phyloP scores from a whole-genome alignment of 148 eudicot species.

The Hydrangea macrophylla region DNA sequence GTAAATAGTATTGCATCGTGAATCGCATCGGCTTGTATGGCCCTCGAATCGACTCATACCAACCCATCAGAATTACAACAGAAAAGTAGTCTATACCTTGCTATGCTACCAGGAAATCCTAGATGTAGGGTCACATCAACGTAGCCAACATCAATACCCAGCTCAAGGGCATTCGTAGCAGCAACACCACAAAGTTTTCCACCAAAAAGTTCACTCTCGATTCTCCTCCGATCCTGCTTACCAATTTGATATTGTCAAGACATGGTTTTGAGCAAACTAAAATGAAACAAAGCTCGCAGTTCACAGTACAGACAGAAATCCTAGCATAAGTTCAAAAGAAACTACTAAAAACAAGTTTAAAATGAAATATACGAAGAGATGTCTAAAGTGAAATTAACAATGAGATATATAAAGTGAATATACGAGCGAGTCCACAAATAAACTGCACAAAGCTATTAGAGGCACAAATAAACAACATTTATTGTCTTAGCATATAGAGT shows the following conservation, averaged over 20 bases:
- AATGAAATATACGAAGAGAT: neutral
- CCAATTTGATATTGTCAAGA: constrained; percentile 13
- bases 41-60: too few relatives aligned
- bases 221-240: constrained; percentile 83
- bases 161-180: constrained; percentile 94
- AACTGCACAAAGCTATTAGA: neutral
- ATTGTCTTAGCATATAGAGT: too few relatives aligned
- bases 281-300: neutral
- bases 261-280: neutral
- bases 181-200: constrained; percentile 87
- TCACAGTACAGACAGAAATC: neutral
- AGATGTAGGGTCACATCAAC: constrained; percentile 92
- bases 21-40: too few relatives aligned
- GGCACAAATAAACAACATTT: too few relatives aligned
- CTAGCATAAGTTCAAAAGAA: neutral
- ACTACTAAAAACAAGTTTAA: neutral
- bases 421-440: neutral
- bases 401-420: neutral
- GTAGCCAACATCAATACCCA: constrained; percentile 96
- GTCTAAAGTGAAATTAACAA: neutral
- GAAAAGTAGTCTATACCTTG: constrained; percentile 58
- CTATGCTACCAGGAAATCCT: constrained; percentile 96
- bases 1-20: too few relatives aligned
- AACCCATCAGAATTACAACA: too few relatives aligned
- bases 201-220: constrained; percentile 70